phyloP scores from a whole-genome alignment of 164 flowering plant species.

The Euptelea pleiosperma region DNA sequence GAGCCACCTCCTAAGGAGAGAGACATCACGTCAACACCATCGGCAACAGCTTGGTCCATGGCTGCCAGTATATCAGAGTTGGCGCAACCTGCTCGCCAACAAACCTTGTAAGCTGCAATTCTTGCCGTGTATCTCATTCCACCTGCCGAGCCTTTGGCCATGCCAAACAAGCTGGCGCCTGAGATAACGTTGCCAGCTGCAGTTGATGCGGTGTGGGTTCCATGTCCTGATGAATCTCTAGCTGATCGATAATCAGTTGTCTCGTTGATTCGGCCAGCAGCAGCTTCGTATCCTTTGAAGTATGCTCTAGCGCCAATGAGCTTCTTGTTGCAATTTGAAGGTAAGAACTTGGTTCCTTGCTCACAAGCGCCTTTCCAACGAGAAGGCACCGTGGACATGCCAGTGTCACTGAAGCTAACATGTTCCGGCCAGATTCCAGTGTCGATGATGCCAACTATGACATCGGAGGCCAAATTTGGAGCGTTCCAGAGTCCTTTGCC shows the following conservation, averaged over 20 bases:
- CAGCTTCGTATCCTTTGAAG: slow-evolving; percentile 48
- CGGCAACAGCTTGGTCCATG: slow-evolving; percentile 57
- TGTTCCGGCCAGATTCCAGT: slow-evolving; percentile 89
- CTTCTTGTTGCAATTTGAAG: slow-evolving; percentile 57
- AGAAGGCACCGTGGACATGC: slow-evolving; percentile 46
- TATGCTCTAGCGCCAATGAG: slow-evolving; percentile 55
- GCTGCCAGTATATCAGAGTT: slow-evolving; percentile 66
- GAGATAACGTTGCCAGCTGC: slow-evolving; percentile 56
- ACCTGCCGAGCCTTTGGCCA: slow-evolving; percentile 59
- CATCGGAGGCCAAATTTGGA: slow-evolving; percentile 39
- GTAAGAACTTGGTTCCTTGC: slow-evolving; percentile 41
- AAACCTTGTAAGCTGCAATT: slow-evolving; percentile 71
- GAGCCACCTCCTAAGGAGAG: slow-evolving; percentile 58
- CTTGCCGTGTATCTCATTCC: slow-evolving; percentile 62
- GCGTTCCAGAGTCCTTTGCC: slow-evolving; percentile 58
- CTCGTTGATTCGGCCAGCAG: slow-evolving; percentile 41
- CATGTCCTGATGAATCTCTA: slow-evolving; percentile 64
- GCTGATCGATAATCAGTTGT: slow-evolving; percentile 48
- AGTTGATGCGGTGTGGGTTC: slow-evolving; percentile 85
- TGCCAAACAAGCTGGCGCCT: slow-evolving; percentile 46
- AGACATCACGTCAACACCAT: slow-evolving; percentile 74
- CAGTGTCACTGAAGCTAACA: slow-evolving; percentile 45
- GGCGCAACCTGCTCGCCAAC: slow-evolving; percentile 50
- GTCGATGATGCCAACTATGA: slow-evolving; percentile 69
- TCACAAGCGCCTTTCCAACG: slow-evolving; percentile 71